Base-by-base conservation (phyloP, 2,329 filamentous ascomycete genomes). In the Furcasterigmium furcatum region DNA sequence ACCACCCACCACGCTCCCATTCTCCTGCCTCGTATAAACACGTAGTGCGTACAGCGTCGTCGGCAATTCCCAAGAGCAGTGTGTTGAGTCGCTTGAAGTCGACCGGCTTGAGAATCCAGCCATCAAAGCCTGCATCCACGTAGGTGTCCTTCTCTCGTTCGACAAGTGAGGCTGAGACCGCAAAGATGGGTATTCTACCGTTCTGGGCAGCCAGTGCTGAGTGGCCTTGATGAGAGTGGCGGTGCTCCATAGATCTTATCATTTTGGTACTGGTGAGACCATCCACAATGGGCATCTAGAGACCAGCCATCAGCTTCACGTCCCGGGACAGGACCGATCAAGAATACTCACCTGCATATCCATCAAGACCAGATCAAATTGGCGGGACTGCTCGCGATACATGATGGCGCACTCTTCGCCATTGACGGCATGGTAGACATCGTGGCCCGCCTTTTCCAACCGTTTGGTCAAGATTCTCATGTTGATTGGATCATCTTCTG, bases 1-100 rank as follows among this genome's bases (percentile, higher is more conserved):
- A 94, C 90, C 90, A 96, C 1, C 91, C 91, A 4, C 91, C 91
- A n/a, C 73, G 70, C 55, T 95, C 90, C 91, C 90, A 96, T 38
- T 83, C 63, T 0, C 90, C 89, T 3, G 80, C 71, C 38, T 73
- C 65, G 58, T 95, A 95, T 1, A 91, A 60, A 54, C 81, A 84
- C n/a, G 72, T 64, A 16, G 77, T 64, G 16, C 88, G 76, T 1
- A 76, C 67, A 0, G 77, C 66, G 1, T 76, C 68, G 38, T 88
- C 76, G 3, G 81, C 73, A 32, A 94, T 87, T 1, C 88, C 89
- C 1, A 71, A 64, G 45, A 95, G 74, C 8, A 95, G 71, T 19
- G 77, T 74, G 47, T 80, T 81, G 1, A 95, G 72, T 9, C 89
- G 77, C 53, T 82, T 80, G 59, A 95, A 95, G 49, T 92, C 84